Base-by-base conservation (phyloP, 2,329 filamentous ascomycete genomes). In the Beauveria caledonica region DNA sequence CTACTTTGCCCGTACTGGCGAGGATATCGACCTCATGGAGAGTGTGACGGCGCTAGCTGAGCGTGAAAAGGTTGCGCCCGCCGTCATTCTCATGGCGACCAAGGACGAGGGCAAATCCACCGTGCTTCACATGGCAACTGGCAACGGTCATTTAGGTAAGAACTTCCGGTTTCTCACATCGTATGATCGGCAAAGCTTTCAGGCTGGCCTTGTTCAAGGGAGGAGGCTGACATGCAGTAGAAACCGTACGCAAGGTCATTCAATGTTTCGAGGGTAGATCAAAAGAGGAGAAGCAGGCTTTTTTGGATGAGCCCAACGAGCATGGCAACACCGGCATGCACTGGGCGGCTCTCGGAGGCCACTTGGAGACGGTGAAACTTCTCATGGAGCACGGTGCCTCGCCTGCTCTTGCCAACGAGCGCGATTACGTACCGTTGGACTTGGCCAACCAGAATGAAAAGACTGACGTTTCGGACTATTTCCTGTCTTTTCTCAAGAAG, bases 271-370 rank as follows among this genome's bases (percentile, higher is more conserved):
- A 74, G 27, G 66, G 64, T n/a, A 72, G 69, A 49, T 73, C 73
- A 51, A 72, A 72, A 61, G 71, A 71, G 39, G 74, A 77, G 63
- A 77, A 75, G 64, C 75, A 78, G 64, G 71, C 79, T 0, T 85
- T 87, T 65, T 73, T 92, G 25, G 88, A 91, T 67, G 77, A 81
- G 2, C 79, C 83, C 63, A 99, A 99, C 69, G 78, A 85, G 63
- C 87, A 89, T 50, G 92, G 92, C 49, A 97, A 97, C 76, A 97
- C 93, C 1, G 84, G 91, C 0, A 78, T 99, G 61, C 94, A 99
- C 76, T 97, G 92, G 92, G 93, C 93, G 0, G 89, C 91, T 0
- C 77, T 97, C 60, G 94, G 95, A 59, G 92, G 92, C 1, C 92
- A 97, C 68, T 77, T 97, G 3, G 83, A 87, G 6, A 84, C 86